Conservation (phyloP, 331 rosid species). For the Telfairia occidentalis region DNA sequence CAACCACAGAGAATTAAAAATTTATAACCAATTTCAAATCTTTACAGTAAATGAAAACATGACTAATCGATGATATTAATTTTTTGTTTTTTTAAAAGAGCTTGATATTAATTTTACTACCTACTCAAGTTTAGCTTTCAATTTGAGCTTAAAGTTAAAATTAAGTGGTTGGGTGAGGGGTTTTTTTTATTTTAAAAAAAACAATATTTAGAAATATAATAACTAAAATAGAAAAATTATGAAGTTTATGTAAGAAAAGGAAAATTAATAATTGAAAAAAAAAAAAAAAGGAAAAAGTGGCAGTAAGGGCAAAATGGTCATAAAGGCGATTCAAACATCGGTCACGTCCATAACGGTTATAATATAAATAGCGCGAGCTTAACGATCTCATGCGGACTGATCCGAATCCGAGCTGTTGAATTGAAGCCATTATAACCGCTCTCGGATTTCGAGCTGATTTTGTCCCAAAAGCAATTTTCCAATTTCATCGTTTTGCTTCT, state of each 20-base stretch:
- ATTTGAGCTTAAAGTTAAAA: no score
- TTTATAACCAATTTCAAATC: no score
- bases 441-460: neutral
- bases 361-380: neutral
- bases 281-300: neutral
- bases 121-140: no score
- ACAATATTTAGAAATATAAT: no score
- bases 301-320: neutral
- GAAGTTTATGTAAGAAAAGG: neutral
- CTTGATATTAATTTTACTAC: no score
- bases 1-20: no score
- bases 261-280: neutral
- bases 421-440: neutral
- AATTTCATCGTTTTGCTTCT: neutral
- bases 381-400: conserved; percentile 1
- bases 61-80: no score
- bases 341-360: neutral
- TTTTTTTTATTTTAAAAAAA: no score
- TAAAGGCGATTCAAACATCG: neutral
- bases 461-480: neutral
- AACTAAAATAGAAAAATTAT: no score
- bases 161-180: no score
- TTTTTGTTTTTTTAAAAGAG: no score
- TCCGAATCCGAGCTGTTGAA: neutral
- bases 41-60: no score